phyloP scores from a whole-genome alignment of 2,329 filamentous ascomycete genomes.

The Neofusicoccum ribis region DNA sequence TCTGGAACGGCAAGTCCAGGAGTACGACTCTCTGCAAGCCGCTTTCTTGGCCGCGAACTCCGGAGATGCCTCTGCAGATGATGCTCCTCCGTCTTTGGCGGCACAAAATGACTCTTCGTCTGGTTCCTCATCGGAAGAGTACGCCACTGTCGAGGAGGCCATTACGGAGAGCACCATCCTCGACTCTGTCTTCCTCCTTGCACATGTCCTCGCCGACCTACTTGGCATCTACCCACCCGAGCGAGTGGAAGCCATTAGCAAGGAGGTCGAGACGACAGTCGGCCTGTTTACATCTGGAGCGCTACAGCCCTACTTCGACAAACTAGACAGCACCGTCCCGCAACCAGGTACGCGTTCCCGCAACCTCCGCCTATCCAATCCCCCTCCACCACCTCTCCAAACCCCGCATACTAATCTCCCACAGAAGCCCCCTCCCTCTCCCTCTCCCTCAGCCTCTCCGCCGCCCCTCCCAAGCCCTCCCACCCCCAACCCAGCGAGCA shows the following conservation, averaged over 20 bases:
- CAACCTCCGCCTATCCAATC: too few species aligned
- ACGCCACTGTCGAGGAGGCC: conserved; percentile 67
- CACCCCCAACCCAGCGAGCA: conserved; percentile 47
- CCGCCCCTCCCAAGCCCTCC: conserved; percentile 20
- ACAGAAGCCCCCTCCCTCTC: conserved; percentile 35
- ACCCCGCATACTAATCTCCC: conserved; percentile 25
- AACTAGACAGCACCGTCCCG: conserved; percentile 21
- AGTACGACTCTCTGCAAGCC: conserved; percentile 44
- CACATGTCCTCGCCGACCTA: conserved; percentile 47
- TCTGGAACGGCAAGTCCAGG: conserved; percentile 46
- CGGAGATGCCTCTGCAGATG: conserved; percentile 24
- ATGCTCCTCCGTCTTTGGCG: conserved; percentile 19
- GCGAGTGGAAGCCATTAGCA: conserved; percentile 54
- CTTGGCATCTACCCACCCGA: conserved; percentile 64
- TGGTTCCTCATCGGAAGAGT: conserved; percentile 54
- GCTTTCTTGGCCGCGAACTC: conserved; percentile 34
- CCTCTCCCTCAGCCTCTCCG: conserved; percentile 25
- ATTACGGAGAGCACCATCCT: conserved; percentile 65
- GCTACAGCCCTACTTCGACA: conserved; percentile 1
- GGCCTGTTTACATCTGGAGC: neutral
- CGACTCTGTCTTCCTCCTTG: conserved; percentile 43
- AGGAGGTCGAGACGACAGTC: conserved; percentile 54
- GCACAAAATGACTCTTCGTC: conserved; percentile 20
- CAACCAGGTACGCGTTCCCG: conserved; percentile 22
- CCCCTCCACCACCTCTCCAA: too few species aligned